A percentile compares a stretch with the other conserved stretches of the same genome.
phyloP scores from a whole-genome alignment of 2,329 filamentous ascomycete species.

The Xylaria sp. region DNA sequence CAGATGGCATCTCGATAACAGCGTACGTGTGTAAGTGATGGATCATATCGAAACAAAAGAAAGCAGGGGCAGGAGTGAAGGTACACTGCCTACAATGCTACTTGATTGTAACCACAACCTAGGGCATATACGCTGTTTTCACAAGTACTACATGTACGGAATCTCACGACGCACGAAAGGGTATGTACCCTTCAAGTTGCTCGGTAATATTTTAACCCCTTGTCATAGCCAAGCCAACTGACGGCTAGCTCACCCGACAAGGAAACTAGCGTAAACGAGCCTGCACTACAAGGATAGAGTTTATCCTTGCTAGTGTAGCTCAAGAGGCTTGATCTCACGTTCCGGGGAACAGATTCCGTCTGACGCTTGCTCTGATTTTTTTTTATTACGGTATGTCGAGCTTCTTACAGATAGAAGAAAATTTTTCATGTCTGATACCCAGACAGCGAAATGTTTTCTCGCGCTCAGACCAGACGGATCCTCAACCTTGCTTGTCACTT shows the following conservation, averaged over 20 bases:
- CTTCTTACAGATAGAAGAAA: slow-evolving; percentile 15
- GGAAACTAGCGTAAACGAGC: slow-evolving; percentile 9
- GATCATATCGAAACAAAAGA: background rate
- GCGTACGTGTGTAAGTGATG: too few species aligned
- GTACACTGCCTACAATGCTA: too few species aligned
- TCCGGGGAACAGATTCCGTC: slow-evolving; percentile 28
- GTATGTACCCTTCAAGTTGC: background rate
- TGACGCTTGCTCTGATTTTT: slow-evolving; percentile 13
- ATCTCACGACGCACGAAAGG: background rate
- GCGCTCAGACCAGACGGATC: slow-evolving; percentile 6
- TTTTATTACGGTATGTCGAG: slow-evolving; percentile 9
- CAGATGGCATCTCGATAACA: background rate
- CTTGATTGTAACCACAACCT: too few species aligned
- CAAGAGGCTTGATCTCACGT: slow-evolving; percentile 21
- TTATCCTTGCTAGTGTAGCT: slow-evolving; percentile 17
- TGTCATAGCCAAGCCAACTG: slow-evolving; percentile 11
- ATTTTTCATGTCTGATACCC: slow-evolving; percentile 16
- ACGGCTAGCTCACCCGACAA: slow-evolving; percentile 8
- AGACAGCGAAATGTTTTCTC: slow-evolving; percentile 7
- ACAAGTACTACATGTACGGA: background rate
- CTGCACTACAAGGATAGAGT: slow-evolving; percentile 9
- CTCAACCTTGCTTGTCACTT: slow-evolving; percentile 13
- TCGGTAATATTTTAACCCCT: slow-evolving; percentile 11
- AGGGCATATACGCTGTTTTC: background rate
- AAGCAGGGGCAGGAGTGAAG: too few species aligned